phyloP scores from a whole-genome alignment of 768 basidiomycete species.

The Boletales sp. region DNA sequence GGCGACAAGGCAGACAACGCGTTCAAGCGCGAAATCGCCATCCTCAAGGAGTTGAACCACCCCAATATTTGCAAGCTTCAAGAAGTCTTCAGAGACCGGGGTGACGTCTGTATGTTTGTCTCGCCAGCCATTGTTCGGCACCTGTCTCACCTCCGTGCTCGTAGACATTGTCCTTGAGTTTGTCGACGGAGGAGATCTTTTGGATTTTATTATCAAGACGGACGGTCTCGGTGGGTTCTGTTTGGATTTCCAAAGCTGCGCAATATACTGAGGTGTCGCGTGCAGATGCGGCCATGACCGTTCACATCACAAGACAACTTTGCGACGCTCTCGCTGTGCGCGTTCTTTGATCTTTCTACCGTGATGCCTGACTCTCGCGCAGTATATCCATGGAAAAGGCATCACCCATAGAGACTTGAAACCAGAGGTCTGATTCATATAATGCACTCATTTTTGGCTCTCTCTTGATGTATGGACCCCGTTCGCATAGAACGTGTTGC shows the following conservation, averaged over 20 bases:
- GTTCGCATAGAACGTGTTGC: slow-evolving; percentile 63
- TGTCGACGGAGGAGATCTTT: slow-evolving; percentile 84
- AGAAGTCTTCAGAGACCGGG: slow-evolving; percentile 69
- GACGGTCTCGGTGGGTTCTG: slow-evolving; percentile 56
- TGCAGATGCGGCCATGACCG: slow-evolving; percentile 51
- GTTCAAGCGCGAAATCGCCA: slow-evolving; percentile 72
- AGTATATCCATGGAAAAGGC: slow-evolving; percentile 69
- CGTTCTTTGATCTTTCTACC: neutral
- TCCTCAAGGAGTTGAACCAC: slow-evolving; percentile 74
- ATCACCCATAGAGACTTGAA: slow-evolving; percentile 94
- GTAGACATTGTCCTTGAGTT: slow-evolving; percentile 81
- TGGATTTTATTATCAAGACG: slow-evolving; percentile 68
- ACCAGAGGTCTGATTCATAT: slow-evolving; percentile 54
- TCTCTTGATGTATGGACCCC: slow-evolving; percentile 1
- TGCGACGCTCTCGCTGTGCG: slow-evolving; percentile 74
- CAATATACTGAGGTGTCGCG: neutral
- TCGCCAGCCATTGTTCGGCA: neutral
- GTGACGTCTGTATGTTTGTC: slow-evolving; percentile 51
- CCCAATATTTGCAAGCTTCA: slow-evolving; percentile 79
- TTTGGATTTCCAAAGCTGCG: neutral
- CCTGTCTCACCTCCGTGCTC: slow-evolving; percentile 15
- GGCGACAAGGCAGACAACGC: slow-evolving; percentile 30
- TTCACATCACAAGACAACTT: slow-evolving; percentile 77
- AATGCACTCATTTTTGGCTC: neutral
- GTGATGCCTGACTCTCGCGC: slow-evolving; percentile 4